These are phyloP conservation scores for Trypanosoma grayi DNA, from an alignment of 208 protist genomes.

Conservation along the genomic window DNA sequence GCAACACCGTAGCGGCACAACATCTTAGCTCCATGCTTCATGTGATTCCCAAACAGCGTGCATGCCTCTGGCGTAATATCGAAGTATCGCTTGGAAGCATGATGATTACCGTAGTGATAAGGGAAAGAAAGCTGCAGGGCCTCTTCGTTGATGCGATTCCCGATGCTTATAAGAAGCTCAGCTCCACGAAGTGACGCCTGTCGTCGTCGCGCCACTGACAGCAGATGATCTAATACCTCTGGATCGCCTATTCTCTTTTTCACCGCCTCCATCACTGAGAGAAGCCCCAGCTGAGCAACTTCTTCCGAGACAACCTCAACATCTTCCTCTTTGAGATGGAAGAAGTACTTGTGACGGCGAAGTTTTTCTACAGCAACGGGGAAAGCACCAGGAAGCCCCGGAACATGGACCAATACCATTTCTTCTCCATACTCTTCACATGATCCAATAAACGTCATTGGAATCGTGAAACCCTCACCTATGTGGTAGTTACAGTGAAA, in stretches of 20 bases:
- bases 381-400: conserved; percentile 74
- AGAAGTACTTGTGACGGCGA: conserved; percentile 27
- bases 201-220: conserved; percentile 44
- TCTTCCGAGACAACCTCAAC: background rate
- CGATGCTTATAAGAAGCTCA: conserved; percentile 35
- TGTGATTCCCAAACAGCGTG: conserved; percentile 25
- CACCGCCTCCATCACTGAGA: conserved; percentile 62
- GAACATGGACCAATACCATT: conserved; percentile 55
- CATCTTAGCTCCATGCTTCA: conserved; percentile 66
- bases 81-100: conserved; percentile 70
- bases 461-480: conserved; percentile 25
- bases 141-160: conserved; percentile 38
- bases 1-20: conserved; percentile 77
- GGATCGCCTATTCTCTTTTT: conserved; percentile 12
- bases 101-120: conserved; percentile 72
- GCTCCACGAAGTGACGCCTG: conserved; percentile 55
- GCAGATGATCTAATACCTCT: conserved; percentile 43
- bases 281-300: conserved; percentile 31
- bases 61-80: conserved; percentile 58
- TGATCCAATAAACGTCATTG: conserved; percentile 33
- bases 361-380: conserved; percentile 40
- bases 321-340: background rate
- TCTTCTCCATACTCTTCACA: conserved; percentile 24
- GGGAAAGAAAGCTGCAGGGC: conserved; percentile 69
- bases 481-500: conserved; percentile 20